Evolutionary conservation across 306 rosid species (phyloP).

Genomic region (Prunus dulcis): DNA sequence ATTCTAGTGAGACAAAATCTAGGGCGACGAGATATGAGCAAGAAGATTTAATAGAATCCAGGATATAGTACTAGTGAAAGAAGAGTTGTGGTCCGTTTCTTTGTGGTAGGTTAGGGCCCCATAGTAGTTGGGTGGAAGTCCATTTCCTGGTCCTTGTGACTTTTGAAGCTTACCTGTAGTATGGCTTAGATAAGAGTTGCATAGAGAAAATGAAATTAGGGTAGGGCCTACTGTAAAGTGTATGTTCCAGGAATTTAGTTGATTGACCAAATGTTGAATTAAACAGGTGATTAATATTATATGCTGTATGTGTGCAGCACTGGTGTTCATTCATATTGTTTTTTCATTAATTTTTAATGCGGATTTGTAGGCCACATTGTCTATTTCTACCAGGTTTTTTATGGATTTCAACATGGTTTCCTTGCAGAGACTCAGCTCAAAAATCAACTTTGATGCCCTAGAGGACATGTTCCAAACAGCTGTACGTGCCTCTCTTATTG

Average conservation of each 20-base stretch:
- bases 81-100: neutral
- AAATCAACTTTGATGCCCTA: constrained; percentile 4
- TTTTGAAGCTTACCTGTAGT: neutral
- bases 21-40: neutral
- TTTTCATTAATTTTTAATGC: neutral
- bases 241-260: neutral
- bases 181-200: neutral
- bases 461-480: constrained; percentile 9
- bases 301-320: neutral
- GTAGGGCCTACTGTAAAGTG: neutral
- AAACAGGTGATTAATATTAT: neutral
- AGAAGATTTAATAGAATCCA: neutral
- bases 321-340: neutral
- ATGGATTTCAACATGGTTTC: constrained; percentile 6
- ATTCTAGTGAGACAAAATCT: neutral
- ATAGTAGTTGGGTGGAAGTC: neutral
- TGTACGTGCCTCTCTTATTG: neutral
- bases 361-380: neutral
- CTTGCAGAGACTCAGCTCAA: constrained; percentile 18
- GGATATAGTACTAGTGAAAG: neutral
- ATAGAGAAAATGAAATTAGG: neutral
- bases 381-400: neutral
- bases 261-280: neutral
- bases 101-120: neutral
- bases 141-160: neutral